phyloP scores from a whole-genome alignment of 768 basidiomycete genomes.

The Rhizopogon rudus region DNA sequence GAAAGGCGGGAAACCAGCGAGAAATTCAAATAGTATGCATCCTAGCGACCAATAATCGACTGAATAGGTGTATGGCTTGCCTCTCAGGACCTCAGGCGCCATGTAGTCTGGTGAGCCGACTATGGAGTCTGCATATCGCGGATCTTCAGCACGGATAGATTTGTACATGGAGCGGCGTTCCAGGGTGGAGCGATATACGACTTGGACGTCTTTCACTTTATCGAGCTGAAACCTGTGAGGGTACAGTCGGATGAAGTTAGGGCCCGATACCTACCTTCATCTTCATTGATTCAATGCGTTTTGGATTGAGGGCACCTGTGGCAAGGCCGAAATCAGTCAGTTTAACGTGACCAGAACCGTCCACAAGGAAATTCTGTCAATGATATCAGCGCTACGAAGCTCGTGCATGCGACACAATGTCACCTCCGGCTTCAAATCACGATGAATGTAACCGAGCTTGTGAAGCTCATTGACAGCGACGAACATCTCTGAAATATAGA shows the following conservation, averaged over 20 bases:
- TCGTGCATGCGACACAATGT: conserved; percentile 9
- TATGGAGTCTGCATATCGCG: conserved; percentile 93
- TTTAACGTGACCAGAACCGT: conserved; percentile 94
- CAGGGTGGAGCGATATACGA: conserved; percentile 86
- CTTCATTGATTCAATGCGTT: conserved; percentile 90
- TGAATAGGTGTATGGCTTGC: conserved; percentile 91
- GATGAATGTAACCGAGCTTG: conserved; percentile 97
- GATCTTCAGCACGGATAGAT: conserved; percentile 84
- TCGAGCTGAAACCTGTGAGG: conserved; percentile 61
- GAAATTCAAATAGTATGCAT: conserved; percentile 96
- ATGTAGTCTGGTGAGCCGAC: conserved; percentile 99
- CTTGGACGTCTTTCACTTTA: conserved; percentile 90
- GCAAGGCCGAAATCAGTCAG: conserved; percentile 97
- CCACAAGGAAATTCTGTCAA: conserved; percentile 90
- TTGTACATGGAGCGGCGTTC: conserved; percentile 95
- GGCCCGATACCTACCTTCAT: conserved; percentile 57
- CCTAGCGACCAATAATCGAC: conserved; percentile 99
- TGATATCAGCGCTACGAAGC: background rate
- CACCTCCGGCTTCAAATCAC: conserved; percentile 97
- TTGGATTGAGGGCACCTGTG: conserved; percentile 92
- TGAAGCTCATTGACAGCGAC: conserved; percentile 90
- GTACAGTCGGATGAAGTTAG: background rate
- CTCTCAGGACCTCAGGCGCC: conserved; percentile 91
- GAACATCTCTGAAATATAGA: conserved; percentile 99
- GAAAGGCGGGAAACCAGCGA: conserved; percentile 97